phyloP scores from a whole-genome alignment of 129 eudicot species.

The Gnaphalium uliginosum region DNA sequence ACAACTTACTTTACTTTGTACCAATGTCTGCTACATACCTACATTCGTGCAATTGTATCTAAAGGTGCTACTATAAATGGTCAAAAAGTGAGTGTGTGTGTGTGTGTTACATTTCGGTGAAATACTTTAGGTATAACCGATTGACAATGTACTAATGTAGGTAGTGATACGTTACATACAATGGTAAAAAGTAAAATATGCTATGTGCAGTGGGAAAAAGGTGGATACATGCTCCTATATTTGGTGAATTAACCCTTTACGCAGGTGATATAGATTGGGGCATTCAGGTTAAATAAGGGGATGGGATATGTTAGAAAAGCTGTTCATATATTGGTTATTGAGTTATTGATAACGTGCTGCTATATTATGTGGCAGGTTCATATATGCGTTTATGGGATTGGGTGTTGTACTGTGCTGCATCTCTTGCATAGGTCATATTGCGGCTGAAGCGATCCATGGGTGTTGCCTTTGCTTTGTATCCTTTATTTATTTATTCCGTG shows the following conservation, averaged over 20 bases:
- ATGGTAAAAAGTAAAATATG: neutral
- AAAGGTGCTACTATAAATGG: neutral
- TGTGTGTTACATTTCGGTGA: neutral
- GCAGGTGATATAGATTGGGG: neutral
- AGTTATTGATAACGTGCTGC: neutral
- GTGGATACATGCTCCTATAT: neutral
- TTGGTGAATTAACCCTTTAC: neutral
- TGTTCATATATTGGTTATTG: neutral
- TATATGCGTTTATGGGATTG: conserved; percentile 79
- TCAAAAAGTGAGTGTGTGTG: neutral
- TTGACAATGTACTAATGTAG: neutral
- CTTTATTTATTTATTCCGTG: conserved; percentile 26
- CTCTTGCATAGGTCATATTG: conserved; percentile 79
- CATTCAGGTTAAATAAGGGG: neutral
- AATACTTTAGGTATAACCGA: neutral
- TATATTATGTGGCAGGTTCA: conserved; percentile 65
- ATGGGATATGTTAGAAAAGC: conserved; percentile 15
- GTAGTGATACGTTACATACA: neutral
- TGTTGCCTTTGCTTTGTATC: conserved; percentile 97
- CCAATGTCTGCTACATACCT: neutral
- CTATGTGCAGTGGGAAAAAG: neutral
- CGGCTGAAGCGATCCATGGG: conserved; percentile 80
- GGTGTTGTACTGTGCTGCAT: conserved; percentile 69
- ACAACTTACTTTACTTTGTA: no score
- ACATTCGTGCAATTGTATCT: neutral